Evolutionary conservation across 2,329 filamentous ascomycete genomes (phyloP).

Genomic region (Aspergillus vadensis): DNA sequence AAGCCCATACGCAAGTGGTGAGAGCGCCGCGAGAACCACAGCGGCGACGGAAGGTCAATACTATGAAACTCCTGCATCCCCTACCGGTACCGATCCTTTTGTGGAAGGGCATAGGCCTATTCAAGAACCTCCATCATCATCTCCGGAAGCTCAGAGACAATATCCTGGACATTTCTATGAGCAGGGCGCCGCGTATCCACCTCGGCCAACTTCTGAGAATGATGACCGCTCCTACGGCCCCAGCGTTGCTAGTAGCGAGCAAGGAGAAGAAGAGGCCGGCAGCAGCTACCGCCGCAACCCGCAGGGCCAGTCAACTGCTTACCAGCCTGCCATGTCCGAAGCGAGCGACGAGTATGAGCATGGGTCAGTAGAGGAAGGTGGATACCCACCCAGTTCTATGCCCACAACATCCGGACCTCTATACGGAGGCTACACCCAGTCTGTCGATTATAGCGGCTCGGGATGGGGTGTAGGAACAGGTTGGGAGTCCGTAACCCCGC

Average conservation of each 20-base stretch:
- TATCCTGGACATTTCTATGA: constrained; percentile 41
- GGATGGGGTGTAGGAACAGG: constrained; percentile 66
- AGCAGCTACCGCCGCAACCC: constrained; percentile 63
- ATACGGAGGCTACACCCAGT: constrained; percentile 35
- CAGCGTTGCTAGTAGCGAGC: constrained; percentile 58
- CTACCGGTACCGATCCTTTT: constrained; percentile 65
- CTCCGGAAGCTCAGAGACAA: constrained; percentile 32
- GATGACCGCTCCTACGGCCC: constrained; percentile 53
- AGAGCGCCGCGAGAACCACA: constrained; percentile 32
- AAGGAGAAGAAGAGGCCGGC: constrained; percentile 71
- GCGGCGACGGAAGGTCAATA: constrained; percentile 47
- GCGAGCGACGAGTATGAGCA: constrained; percentile 59
- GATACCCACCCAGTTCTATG: constrained; percentile 28
- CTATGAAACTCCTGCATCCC: constrained; percentile 53
- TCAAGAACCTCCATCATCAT: constrained; percentile 36
- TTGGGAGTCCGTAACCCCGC: constrained; percentile 73
- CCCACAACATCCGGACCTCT: constrained; percentile 29
- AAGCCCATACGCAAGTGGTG: constrained; percentile 44
- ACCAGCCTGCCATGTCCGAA: constrained; percentile 52
- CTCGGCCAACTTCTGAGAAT: constrained; percentile 47
- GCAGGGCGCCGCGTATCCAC: constrained; percentile 39
- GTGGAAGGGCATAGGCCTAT: constrained; percentile 47
- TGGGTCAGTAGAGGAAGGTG: constrained; percentile 46
- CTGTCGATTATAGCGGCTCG: constrained; percentile 66
- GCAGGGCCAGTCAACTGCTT: constrained; percentile 62